Percentiles rank a stretch among this genome's conserved stretches.
Evolutionary conservation across 768 basidiomycete species (phyloP).

Genomic region (Tulasnella sp.): DNA sequence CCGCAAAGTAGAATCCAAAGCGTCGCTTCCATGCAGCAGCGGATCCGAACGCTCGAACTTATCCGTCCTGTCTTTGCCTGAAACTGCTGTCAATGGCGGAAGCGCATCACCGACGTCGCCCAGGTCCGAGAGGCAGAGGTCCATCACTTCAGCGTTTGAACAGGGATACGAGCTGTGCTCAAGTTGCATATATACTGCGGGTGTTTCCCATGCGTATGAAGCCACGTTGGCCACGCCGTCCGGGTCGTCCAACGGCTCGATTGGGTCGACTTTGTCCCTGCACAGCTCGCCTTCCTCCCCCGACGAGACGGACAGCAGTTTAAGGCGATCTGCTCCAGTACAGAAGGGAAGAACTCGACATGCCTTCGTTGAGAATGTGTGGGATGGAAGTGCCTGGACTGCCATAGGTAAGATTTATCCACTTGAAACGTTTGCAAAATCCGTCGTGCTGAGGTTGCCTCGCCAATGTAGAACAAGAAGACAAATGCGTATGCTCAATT

Average conservation of each 20-base stretch:
- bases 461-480: slow-evolving; percentile 60
- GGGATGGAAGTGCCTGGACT: slow-evolving; percentile 74
- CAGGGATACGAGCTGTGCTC: slow-evolving; percentile 81
- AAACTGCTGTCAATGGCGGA: not conserved
- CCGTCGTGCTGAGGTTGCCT: not conserved
- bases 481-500: slow-evolving; percentile 73
- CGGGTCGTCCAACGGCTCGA: slow-evolving; percentile 11
- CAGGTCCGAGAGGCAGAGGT: slow-evolving; percentile 23
- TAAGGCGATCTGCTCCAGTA: slow-evolving; percentile 44
- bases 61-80: slow-evolving; percentile 16
- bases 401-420: slow-evolving; percentile 60
- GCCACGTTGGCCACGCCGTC: slow-evolving; percentile 43
- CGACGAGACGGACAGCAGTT: not conserved
- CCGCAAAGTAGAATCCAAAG: slow-evolving; percentile 9
- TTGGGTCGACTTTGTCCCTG: slow-evolving; percentile 33
- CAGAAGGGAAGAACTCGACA: slow-evolving; percentile 75
- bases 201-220: slow-evolving; percentile 72
- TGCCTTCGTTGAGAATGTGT: slow-evolving; percentile 80
- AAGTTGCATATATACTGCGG: slow-evolving; percentile 70
- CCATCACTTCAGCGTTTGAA: slow-evolving; percentile 9
- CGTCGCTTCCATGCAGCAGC: slow-evolving; percentile 10
- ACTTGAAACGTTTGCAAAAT: not conserved
- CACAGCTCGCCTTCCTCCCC: slow-evolving; percentile 35
- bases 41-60: not conserved
- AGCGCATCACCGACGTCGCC: slow-evolving; percentile 3